Conservation (phyloP, 768 basidiomycete species). For the Suillus variegatus region DNA sequence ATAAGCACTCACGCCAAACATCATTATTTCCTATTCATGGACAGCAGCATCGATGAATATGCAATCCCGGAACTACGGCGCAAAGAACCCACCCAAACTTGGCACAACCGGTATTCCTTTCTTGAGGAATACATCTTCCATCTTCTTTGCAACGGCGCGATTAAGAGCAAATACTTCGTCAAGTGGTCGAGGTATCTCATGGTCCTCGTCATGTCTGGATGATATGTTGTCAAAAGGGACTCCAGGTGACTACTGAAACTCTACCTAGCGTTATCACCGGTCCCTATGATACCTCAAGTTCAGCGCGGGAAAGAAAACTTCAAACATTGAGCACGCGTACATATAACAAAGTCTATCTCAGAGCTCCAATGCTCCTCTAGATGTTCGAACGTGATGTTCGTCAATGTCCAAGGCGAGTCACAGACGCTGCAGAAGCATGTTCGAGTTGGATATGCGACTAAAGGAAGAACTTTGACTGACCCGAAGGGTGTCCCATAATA, state of each 20-base stretch:
- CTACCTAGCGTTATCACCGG: constrained; percentile 74
- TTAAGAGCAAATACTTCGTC: constrained; percentile 81
- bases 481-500: constrained; percentile 69
- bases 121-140: constrained; percentile 70
- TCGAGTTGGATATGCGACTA: neutral
- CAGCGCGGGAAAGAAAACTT: neutral
- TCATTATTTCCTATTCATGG: constrained; percentile 78
- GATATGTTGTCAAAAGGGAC: neutral
- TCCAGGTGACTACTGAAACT: neutral
- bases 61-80: neutral
- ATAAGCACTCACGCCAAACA: constrained; percentile 70
- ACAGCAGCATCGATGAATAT: neutral
- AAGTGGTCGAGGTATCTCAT: constrained; percentile 74
- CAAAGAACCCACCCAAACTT: constrained; percentile 58
- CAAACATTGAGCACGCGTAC: constrained; percentile 40
- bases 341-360: constrained; percentile 90
- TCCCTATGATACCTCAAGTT: constrained; percentile 48
- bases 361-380: constrained; percentile 77
- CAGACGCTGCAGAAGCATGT: constrained; percentile 46
- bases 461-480: constrained; percentile 40
- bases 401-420: constrained; percentile 78
- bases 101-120: constrained; percentile 80
- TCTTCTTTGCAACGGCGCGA: constrained; percentile 60
- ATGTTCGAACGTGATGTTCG: constrained; percentile 81
- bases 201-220: constrained; percentile 81